These are phyloP conservation scores for Wickerhamiella sergipiensis DNA, from an alignment of 805 yeast genomes.

Conservation along the genomic window DNA sequence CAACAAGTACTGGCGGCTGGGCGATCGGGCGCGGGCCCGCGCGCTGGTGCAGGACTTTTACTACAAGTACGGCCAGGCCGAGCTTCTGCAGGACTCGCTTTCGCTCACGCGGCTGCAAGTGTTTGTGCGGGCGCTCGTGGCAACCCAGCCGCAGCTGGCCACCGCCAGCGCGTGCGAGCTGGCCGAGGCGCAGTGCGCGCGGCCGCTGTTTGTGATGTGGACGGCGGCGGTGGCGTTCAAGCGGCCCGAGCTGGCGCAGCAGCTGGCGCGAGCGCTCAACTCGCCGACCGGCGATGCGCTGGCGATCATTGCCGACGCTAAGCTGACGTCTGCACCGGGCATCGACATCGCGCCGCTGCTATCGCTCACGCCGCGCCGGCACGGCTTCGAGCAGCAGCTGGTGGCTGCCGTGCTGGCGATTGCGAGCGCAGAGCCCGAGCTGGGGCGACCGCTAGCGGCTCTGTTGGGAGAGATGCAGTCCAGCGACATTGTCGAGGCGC, in stretches of 20 bases:
- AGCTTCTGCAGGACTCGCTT: slow-evolving; percentile 1
- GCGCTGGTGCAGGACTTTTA: slow-evolving; percentile 13
- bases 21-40: slow-evolving; percentile 12
- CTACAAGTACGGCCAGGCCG: slow-evolving; percentile 11
- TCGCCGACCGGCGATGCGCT: neutral
- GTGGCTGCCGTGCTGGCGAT: neutral
- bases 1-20: slow-evolving; percentile 19
- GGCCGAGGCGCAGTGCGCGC: neutral
- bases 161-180: neutral
- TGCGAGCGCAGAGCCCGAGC: neutral
- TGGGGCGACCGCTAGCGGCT: neutral
- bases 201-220: slow-evolving; percentile 6
- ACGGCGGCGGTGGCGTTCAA: neutral
- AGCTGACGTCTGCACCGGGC: neutral
- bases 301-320: neutral
- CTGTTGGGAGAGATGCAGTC: neutral
- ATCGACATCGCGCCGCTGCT: neutral
- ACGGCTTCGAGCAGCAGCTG: neutral
- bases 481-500: neutral
- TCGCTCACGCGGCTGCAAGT: slow-evolving; percentile 2
- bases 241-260: neutral
- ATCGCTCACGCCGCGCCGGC: neutral
- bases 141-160: slow-evolving; percentile 3
- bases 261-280: neutral
- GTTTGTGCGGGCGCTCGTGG: slow-evolving; percentile 11